Base-by-base conservation (phyloP, 2,329 filamentous ascomycete species). In the Aspergillus latus region DNA sequence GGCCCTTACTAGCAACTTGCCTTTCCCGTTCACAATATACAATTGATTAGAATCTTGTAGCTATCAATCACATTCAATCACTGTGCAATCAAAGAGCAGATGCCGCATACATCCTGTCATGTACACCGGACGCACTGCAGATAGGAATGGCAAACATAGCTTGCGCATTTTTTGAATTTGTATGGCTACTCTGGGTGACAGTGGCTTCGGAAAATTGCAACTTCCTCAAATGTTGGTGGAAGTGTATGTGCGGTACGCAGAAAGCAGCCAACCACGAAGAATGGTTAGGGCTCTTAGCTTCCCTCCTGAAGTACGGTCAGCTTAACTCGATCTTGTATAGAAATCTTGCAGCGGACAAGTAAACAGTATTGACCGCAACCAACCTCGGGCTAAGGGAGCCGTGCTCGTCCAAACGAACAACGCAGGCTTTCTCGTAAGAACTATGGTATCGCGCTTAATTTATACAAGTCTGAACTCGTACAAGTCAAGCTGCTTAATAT, bases 351-450 rank as follows among this genome's bases (percentile, higher is more conserved):
- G 10, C 32, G 52, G n/a, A 52, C 3, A 48, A 4, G 29, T n/a
- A 63, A 60, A 1, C 3, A 74, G 74, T 73, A 71, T 79, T 80
- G 15, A 75, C 76, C 42, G 74, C 78, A 26, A 80, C 72, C 57
- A 72, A 69, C 15, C 74, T 66, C 2, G 60, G 69, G 64, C 40
- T 76, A 7, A 71, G 73, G 32, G 82, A 73, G 59, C 56, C 80
- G 1, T 91, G 92, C 66, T 83, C 81, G 0, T 56, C 80, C 0
- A n/a, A 70, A 78, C 2, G 91, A 96, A 64, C 77, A 95, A 3
- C 82, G 92, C 62, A 96, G 91, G 91, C 92, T 96, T 68, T 88
- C 87, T 37, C 87, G 87, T 60, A 93, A 89, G 60, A 82, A 88
- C 1, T 96, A 95, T 76, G 95, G 94, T 62, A 71, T 92, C 5